A percentile compares a stretch with the other conserved stretches of the same genome.
phyloP scores from a whole-genome alignment of 2,329 filamentous ascomycete species.

The Arthroderma uncinatum region DNA sequence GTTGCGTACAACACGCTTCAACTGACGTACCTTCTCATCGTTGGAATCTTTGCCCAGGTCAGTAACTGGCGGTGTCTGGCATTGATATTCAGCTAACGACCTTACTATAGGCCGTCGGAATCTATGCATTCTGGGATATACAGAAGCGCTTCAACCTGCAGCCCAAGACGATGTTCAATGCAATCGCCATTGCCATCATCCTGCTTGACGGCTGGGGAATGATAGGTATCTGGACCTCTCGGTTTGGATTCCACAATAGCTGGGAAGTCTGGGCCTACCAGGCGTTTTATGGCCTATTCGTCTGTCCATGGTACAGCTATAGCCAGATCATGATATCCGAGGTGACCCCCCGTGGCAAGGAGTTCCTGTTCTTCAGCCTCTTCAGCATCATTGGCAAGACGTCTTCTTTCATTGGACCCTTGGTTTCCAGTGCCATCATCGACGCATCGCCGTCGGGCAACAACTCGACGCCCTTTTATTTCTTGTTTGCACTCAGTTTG shows the following conservation, averaged over 20 bases:
- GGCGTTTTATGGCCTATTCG: slow-evolving; percentile 53
- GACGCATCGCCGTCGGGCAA: slow-evolving; percentile 47
- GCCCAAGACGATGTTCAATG: slow-evolving; percentile 60
- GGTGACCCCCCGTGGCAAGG: slow-evolving; percentile 56
- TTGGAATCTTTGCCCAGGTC: slow-evolving; percentile 53
- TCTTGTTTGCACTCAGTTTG: slow-evolving; percentile 54
- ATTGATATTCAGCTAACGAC: too few species aligned
- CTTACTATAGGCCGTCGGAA: slow-evolving; percentile 38
- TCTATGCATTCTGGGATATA: slow-evolving; percentile 50
- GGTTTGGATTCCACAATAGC: slow-evolving; percentile 43
- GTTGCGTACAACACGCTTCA: slow-evolving; percentile 55
- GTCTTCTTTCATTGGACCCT: slow-evolving; percentile 55
- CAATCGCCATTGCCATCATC: slow-evolving; percentile 50
- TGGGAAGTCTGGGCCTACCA: slow-evolving; percentile 46
- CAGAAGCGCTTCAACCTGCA: slow-evolving; percentile 49
- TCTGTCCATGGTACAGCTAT: slow-evolving; percentile 61
- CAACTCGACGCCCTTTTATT: slow-evolving; percentile 47
- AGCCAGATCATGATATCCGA: slow-evolving; percentile 61
- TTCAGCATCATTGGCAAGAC: slow-evolving; percentile 61
- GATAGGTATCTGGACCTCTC: slow-evolving; percentile 47
- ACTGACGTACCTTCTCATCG: slow-evolving; percentile 55
- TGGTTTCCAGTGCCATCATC: slow-evolving; percentile 59
- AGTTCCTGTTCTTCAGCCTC: slow-evolving; percentile 59
- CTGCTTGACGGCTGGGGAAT: slow-evolving; percentile 49
- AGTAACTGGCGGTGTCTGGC: background rate